These are phyloP conservation scores for Penicillium pancosmium DNA, from an alignment of 495 filamentous ascomycete genomes.

Conservation along the genomic window DNA sequence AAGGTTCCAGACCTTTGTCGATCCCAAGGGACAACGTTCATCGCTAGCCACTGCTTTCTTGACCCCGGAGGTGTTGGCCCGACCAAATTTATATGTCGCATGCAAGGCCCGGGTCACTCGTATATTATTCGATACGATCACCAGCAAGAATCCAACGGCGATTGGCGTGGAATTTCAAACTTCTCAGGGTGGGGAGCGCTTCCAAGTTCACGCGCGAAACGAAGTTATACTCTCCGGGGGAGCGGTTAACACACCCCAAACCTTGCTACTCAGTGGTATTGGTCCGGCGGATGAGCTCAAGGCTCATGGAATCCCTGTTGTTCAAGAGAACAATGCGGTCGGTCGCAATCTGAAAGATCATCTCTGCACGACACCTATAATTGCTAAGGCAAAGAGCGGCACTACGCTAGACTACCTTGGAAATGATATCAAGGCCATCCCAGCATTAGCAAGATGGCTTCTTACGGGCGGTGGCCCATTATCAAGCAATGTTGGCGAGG, in stretches of 20 bases:
- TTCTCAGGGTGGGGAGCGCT: constrained; percentile 17
- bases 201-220: constrained; percentile 27
- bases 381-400: constrained; percentile 25
- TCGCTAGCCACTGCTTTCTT: constrained; percentile 28
- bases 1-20: constrained; percentile 26
- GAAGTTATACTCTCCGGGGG: constrained; percentile 42
- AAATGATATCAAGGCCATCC: constrained; percentile 18
- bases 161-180: constrained; percentile 27
- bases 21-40: constrained; percentile 25
- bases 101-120: constrained; percentile 21
- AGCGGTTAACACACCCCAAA: constrained; percentile 36
- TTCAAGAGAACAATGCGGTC: constrained; percentile 17
- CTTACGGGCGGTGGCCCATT: constrained; percentile 23
- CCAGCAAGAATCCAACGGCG: constrained; percentile 4
- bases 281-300: constrained; percentile 37
- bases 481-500: constrained; percentile 27
- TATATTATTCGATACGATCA: constrained; percentile 21
- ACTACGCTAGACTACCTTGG: constrained; percentile 25
- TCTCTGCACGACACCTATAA: constrained; percentile 21
- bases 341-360: constrained; percentile 27
- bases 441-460: constrained; percentile 22
- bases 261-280: constrained; percentile 43
- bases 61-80: constrained; percentile 15
- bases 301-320: constrained; percentile 16
- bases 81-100: constrained; percentile 26